These are phyloP conservation scores for Uronychia setigera DNA, from an alignment of 73 alveolate species.

Conservation along the genomic window DNA sequence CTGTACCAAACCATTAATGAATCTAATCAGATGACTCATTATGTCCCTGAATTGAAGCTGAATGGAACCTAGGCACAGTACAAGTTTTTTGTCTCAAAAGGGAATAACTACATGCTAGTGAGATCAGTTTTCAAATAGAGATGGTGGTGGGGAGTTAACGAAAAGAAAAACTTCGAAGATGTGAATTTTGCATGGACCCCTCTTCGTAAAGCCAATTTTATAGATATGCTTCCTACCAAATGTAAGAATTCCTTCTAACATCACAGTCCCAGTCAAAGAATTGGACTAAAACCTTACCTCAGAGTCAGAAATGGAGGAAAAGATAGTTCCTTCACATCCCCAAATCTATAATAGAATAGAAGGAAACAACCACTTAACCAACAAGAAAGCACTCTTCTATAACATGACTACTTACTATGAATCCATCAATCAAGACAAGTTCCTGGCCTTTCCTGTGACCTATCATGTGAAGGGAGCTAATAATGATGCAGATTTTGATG, in stretches of 20 bases:
- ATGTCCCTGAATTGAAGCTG: background rate
- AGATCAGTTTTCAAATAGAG: constrained; percentile 27
- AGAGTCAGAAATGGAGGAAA: background rate
- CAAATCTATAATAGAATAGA: constrained; percentile 39
- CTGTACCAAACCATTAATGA: background rate
- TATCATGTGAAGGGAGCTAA: constrained; percentile 9
- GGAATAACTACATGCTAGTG: constrained; percentile 32
- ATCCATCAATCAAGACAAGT: constrained; percentile 12
- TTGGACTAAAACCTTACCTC: constrained; percentile 12
- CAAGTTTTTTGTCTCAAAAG: constrained; percentile 20
- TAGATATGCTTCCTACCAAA: constrained; percentile 4
- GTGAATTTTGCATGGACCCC: constrained; percentile 40
- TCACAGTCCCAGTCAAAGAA: constrained; percentile 15
- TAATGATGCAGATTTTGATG: background rate
- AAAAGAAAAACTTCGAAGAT: constrained; percentile 22
- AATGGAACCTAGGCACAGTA: background rate
- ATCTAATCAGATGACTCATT: background rate
- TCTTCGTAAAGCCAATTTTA: constrained; percentile 3
- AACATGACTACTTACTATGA: constrained; percentile 19
- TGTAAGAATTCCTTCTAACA: constrained; percentile 30
- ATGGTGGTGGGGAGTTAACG: constrained; percentile 36
- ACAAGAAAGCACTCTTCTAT: constrained; percentile 29
- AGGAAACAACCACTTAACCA: constrained; percentile 29
- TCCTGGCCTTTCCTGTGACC: constrained; percentile 32
- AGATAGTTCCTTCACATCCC: background rate